phyloP scores from a whole-genome alignment of 2,329 filamentous ascomycete genomes.

The Didymella glomerata region DNA sequence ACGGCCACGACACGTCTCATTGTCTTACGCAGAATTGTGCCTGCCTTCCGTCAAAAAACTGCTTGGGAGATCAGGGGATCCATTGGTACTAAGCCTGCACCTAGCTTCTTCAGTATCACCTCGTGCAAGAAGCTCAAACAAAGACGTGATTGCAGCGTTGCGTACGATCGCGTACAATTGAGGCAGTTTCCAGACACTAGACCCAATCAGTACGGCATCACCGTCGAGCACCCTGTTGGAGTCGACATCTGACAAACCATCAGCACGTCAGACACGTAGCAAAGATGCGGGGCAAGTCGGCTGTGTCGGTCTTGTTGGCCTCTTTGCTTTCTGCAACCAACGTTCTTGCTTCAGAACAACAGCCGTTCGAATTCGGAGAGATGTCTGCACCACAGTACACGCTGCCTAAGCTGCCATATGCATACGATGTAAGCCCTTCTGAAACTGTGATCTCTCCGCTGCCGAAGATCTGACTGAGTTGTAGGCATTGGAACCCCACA shows the following conservation, averaged over 20 bases:
- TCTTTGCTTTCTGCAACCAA: conserved; percentile 24
- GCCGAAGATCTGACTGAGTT: conserved; percentile 19
- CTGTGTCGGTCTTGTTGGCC: conserved; percentile 25
- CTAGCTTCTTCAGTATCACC: no score
- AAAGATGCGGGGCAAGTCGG: conserved; percentile 39
- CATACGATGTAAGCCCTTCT: conserved; percentile 66
- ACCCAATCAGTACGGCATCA: conserved; percentile 27
- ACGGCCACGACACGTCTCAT: no score
- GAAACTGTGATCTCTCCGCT: neutral
- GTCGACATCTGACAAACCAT: conserved; percentile 29
- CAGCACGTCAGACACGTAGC: conserved; percentile 22
- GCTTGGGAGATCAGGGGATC: no score
- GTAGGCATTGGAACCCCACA: conserved; percentile 75
- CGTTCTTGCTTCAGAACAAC: conserved; percentile 41
- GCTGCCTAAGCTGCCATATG: conserved; percentile 72
- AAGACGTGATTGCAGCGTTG: neutral
- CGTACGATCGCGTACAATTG: conserved; percentile 31
- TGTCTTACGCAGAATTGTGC: no score
- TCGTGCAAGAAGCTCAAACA: no score
- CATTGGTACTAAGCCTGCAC: no score
- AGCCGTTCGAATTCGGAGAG: conserved; percentile 46
- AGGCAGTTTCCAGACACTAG: conserved; percentile 40
- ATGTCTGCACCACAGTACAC: conserved; percentile 60
- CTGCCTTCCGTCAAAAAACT: no score
- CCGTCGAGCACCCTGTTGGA: conserved; percentile 46